Percentiles rank a stretch among this genome's conserved stretches.
Evolutionary conservation across 495 filamentous ascomycete genomes (phyloP).

Genomic region (Tuber brumale): DNA sequence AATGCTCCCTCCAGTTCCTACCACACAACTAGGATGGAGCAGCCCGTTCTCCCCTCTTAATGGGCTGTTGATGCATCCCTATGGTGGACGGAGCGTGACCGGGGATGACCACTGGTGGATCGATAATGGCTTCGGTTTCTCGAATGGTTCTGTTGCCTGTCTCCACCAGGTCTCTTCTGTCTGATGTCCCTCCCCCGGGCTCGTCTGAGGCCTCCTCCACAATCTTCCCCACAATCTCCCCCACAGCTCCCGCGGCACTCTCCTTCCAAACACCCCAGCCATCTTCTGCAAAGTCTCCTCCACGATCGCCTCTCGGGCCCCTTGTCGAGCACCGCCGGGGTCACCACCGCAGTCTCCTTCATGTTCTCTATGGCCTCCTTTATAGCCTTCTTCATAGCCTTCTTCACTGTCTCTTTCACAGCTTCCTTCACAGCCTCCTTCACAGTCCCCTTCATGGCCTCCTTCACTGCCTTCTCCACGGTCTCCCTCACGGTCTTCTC

Average conservation of each 20-base stretch:
- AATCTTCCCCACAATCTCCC: too few relatives aligned
- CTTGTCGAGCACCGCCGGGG: too few relatives aligned
- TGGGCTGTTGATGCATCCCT: background rate
- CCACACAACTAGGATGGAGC: background rate
- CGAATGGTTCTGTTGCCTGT: background rate
- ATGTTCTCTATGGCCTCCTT: background rate
- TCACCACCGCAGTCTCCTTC: background rate
- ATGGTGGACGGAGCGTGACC: too few relatives aligned
- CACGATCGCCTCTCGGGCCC: too few relatives aligned
- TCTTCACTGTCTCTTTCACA: background rate
- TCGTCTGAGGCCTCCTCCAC: too few relatives aligned
- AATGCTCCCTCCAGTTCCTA: background rate
- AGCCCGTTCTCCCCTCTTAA: background rate
- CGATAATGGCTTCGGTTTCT: background rate
- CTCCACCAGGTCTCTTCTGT: background rate
- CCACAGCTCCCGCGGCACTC: too few relatives aligned
- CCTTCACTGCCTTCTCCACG: too few relatives aligned
- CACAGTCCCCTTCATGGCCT: background rate
- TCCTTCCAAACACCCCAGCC: too few relatives aligned
- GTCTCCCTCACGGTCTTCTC: too few relatives aligned
- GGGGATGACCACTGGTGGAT: too few relatives aligned
- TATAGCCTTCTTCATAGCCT: background rate
- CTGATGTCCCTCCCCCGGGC: background rate
- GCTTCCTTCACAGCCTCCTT: background rate
- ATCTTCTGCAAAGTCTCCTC: too few relatives aligned